Evolutionary conservation across 805 yeast species (phyloP).

Genomic region (Millerozyma miso): DNA sequence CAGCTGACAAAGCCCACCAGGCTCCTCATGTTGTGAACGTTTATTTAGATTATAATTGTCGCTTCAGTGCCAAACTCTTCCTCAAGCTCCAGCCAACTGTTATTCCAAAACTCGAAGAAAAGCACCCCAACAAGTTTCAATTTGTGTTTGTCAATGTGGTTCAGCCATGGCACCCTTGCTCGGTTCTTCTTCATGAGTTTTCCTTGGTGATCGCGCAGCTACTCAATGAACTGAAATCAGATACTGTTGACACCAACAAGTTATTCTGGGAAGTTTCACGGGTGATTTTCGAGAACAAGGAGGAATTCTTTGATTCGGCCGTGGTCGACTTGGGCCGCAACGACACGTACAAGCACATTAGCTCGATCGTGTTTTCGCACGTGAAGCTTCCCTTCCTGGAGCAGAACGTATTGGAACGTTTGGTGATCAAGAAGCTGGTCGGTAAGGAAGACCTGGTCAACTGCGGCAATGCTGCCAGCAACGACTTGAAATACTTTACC

Average conservation of each 20-base stretch:
- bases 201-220: constrained; percentile 66
- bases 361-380: constrained; percentile 33
- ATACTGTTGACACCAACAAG: constrained; percentile 17
- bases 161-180: constrained; percentile 91
- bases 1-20: constrained; percentile 5
- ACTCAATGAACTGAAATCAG: constrained; percentile 33
- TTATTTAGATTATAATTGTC: constrained; percentile 75
- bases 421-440: constrained; percentile 29
- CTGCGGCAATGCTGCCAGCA: constrained; percentile 53
- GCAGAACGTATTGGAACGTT: constrained; percentile 31
- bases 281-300: constrained; percentile 52
- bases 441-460: constrained; percentile 37
- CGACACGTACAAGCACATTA: constrained; percentile 51
- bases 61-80: constrained; percentile 64
- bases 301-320: constrained; percentile 58
- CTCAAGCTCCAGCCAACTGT: constrained; percentile 48
- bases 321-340: constrained; percentile 51
- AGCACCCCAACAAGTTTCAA: constrained; percentile 48
- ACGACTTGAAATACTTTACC: constrained; percentile 70
- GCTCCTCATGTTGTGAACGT: constrained; percentile 51
- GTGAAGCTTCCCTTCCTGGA: constrained; percentile 26
- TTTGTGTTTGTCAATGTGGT: constrained; percentile 66
- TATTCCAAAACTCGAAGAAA: constrained; percentile 46
- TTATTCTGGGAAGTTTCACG: constrained; percentile 47
- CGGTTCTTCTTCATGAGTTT: constrained; percentile 65